Evolutionary conservation across 2,329 filamentous ascomycete species (phyloP).

Genomic region (Clarireedia paspali): DNA sequence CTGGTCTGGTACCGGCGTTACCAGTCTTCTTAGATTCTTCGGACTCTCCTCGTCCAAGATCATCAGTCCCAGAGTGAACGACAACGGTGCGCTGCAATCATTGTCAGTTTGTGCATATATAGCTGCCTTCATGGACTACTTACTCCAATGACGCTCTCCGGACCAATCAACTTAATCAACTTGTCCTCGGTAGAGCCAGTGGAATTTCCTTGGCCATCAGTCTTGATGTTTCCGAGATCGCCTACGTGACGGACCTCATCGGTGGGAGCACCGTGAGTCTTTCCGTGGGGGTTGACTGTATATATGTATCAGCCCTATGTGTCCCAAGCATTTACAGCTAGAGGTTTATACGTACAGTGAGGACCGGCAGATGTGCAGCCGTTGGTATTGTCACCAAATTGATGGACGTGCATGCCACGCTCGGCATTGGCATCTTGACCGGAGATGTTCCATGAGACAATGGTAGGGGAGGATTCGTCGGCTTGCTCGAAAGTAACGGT

Average conservation of each 20-base stretch:
- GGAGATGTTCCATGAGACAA: slow-evolving; percentile 83
- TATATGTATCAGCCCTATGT: slow-evolving; percentile 11
- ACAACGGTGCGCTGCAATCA: slow-evolving; percentile 75
- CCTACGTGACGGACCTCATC: slow-evolving; percentile 89
- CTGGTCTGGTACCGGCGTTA: slow-evolving; percentile 87
- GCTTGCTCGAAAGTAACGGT: slow-evolving; percentile 94
- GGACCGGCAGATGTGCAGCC: slow-evolving; percentile 97
- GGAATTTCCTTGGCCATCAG: slow-evolving; percentile 84
- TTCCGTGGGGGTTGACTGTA: slow-evolving; percentile 87
- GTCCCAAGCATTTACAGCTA: neutral
- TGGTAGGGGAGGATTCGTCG: slow-evolving; percentile 74
- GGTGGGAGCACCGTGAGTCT: slow-evolving; percentile 80
- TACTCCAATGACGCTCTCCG: slow-evolving; percentile 91
- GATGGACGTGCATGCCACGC: slow-evolving; percentile 98
- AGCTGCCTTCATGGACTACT: neutral
- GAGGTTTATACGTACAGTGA: slow-evolving; percentile 64
- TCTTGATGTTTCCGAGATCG: slow-evolving; percentile 96
- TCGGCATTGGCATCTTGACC: slow-evolving; percentile 92
- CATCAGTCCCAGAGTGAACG: slow-evolving; percentile 89
- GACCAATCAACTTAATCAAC: slow-evolving; percentile 90
- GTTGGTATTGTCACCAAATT: slow-evolving; percentile 99
- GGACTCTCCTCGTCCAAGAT: slow-evolving; percentile 85
- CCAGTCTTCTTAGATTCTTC: slow-evolving; percentile 98
- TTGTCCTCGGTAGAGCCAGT: slow-evolving; percentile 74
- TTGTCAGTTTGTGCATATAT: slow-evolving; percentile 19